Evolutionary conservation across 371 early-diverging fungal genomes (phyloP).

Genomic region (Mucor lusitanicus): DNA sequence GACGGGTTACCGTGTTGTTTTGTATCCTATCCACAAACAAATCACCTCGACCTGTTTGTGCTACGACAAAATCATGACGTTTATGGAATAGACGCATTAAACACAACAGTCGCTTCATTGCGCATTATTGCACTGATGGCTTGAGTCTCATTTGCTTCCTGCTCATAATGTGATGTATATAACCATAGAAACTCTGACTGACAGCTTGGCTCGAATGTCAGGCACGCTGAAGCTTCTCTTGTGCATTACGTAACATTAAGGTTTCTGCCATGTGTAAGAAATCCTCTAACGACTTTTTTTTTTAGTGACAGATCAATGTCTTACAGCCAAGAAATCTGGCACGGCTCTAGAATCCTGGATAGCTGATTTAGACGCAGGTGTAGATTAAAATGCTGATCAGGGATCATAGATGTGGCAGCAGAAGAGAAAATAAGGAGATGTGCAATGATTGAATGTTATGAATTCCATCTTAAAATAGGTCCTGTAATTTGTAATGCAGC

Average conservation of each 20-base stretch:
- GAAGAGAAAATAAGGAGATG: background rate
- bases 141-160: too few species aligned
- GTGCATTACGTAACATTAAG: background rate
- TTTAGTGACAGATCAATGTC: background rate
- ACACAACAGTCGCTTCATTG: too few species aligned
- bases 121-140: too few species aligned
- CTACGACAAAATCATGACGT: background rate
- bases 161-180: too few species aligned
- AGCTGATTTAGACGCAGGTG: background rate
- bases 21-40: background rate
- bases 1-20: background rate
- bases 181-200: too few species aligned
- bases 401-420: background rate
- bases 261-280: background rate
- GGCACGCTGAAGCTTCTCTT: too few species aligned
- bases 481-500: background rate
- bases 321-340: background rate
- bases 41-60: background rate
- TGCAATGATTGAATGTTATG: background rate
- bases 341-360: background rate
- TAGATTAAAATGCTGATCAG: background rate
- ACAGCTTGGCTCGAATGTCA: too few species aligned
- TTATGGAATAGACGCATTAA: background rate
- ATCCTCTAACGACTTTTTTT: background rate
- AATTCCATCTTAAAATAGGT: background rate